Evolutionary conservation across 495 filamentous ascomycete genomes (phyloP), one percentile per base, ranked within the genome.

Genomic region (Daldinia decipiens): DNA sequence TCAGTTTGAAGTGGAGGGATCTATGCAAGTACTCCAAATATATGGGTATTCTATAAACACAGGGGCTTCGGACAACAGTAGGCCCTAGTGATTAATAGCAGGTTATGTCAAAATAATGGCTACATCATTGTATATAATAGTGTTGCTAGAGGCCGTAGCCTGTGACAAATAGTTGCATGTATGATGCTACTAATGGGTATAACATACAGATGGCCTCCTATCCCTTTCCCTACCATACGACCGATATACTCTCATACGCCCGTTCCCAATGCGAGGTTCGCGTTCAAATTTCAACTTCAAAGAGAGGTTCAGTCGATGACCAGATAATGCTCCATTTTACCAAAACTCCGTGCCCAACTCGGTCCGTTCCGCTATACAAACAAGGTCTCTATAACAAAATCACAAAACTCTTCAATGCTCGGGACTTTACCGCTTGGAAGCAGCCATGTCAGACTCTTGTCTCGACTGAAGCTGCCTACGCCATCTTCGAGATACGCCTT

Each of bases 401-500:
- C 84, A 29, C 79, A 81, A 15, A 85, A 57, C 50, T 84, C 80
- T 11, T 77, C 77, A 64, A 82, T 56, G 45, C 72, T 82, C 2
- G 84, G 84, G 62, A 78, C 55, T 55, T 65, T 78, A 51, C 78
- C 76, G 36, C 70, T 54, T 17, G 29, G 51, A 62, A 82, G 38
- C 13, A 75, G 21, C 24, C 71, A 55, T 36, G 70, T 71, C 19
- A 83, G 36, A 53, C 77, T 59, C 59, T 74, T 66, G 36, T 45
- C 59, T 75, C 65, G 61, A 72, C 61, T 31, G 7, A 70, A n/a
- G 40, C 38, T 54, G 32, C 75, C 77, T 19, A 81, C 59, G n/a
- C 80, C 81, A 27, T 78, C 81, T 65, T 84, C 76, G 34, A 85
- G 77, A 59, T 79, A 84, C n/a, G 77, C 76, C 66, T 78, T 80